phyloP scores from a whole-genome alignment of 164 flowering plant genomes.

The Kingdonia uniflora region DNA sequence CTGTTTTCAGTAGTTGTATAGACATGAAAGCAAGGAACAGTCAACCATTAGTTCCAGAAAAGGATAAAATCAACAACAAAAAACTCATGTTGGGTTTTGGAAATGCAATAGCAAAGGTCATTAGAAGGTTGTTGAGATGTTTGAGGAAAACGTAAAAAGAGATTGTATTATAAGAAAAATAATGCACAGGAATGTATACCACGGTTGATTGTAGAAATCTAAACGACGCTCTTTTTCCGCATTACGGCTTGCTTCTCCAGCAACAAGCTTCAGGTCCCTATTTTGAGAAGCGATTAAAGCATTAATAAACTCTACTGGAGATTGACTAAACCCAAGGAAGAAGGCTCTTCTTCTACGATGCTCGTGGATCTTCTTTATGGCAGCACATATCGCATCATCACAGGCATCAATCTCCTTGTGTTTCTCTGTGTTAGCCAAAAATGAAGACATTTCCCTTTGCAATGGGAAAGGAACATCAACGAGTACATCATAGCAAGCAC shows the following conservation, averaged over 20 bases:
- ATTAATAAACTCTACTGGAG: constrained; percentile 87
- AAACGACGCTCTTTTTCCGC: constrained; percentile 59
- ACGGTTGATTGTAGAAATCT: constrained; percentile 73
- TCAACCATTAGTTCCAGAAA: no score
- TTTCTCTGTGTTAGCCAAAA: constrained; percentile 45
- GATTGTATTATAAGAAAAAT: background rate
- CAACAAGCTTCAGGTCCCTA: constrained; percentile 69
- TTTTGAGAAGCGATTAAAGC: constrained; percentile 73
- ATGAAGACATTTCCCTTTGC: constrained; percentile 56
- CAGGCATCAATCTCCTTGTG: constrained; percentile 64
- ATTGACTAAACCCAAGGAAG: constrained; percentile 86
- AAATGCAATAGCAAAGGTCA: background rate
- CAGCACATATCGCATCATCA: constrained; percentile 55
- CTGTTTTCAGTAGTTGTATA: no score
- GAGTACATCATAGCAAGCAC: constrained; percentile 67
- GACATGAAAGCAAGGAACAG: no score
- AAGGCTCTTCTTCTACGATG: constrained; percentile 66
- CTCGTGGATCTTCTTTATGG: constrained; percentile 72
- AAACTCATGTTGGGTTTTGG: background rate
- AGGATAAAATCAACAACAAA: no score
- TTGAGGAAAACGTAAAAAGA: no score
- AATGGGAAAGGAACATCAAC: constrained; percentile 67
- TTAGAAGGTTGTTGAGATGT: no score
- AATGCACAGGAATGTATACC: constrained; percentile 33
- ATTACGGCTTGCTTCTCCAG: constrained; percentile 58